Conservation (phyloP, 2,329 filamentous ascomycete species). For the Pseudomassariella vexata region DNA sequence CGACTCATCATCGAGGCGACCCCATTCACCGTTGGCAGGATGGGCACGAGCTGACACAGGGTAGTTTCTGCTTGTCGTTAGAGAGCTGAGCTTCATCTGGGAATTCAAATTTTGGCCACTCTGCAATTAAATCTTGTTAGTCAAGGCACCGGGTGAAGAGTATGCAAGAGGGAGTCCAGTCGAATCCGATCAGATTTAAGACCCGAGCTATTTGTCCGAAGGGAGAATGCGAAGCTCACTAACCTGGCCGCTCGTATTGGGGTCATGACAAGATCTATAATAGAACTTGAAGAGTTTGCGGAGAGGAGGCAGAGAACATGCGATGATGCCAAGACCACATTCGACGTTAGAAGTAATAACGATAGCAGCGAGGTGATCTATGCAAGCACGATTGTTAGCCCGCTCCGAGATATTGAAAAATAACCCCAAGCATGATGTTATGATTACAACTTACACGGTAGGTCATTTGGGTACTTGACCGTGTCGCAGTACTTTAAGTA, state of each 20-base stretch:
- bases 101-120: too few species aligned
- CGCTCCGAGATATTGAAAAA: background rate
- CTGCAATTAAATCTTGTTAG: too few species aligned
- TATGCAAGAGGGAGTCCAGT: too few species aligned
- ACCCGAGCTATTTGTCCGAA: too few species aligned
- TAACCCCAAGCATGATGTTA: background rate
- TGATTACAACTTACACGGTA: conserved; percentile 4
- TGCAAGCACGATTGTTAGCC: background rate
- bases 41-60: background rate
- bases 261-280: too few species aligned
- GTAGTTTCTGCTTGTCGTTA: too few species aligned
- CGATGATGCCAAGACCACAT: conserved; percentile 11
- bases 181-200: too few species aligned
- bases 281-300: conserved; percentile 9
- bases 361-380: conserved; percentile 8
- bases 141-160: too few species aligned
- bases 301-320: conserved; percentile 11
- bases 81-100: too few species aligned
- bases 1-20: background rate
- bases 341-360: conserved; percentile 12
- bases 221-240: too few species aligned
- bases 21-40: background rate
- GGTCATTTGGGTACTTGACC: conserved; percentile 2
- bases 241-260: too few species aligned
- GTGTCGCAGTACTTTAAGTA: conserved; percentile 7